These are phyloP conservation scores for Mucor piriformis DNA, from an alignment of 371 early-diverging fungal species.

Conservation along the genomic window DNA sequence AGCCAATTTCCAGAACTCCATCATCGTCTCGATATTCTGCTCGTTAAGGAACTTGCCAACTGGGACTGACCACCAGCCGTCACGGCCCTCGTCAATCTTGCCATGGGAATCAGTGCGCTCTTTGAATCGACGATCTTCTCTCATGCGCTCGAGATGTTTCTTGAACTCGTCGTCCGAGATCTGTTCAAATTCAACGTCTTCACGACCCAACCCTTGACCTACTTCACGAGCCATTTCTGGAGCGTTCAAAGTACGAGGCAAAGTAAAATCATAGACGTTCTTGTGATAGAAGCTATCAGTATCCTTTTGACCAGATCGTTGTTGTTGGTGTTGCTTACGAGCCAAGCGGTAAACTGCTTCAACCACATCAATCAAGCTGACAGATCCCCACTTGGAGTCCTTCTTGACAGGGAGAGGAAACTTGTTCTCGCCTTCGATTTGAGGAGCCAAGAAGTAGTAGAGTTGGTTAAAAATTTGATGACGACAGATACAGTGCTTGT, in stretches of 20 bases:
- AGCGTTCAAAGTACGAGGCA: constrained; percentile 6
- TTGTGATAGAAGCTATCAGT: constrained; percentile 11
- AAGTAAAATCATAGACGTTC: constrained; percentile 32
- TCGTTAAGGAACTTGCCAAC: constrained; percentile 39
- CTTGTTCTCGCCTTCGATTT: constrained; percentile 29
- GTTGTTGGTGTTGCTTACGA: constrained; percentile 13
- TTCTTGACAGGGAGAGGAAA: constrained; percentile 32
- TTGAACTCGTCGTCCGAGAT: constrained; percentile 20
- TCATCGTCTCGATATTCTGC: constrained; percentile 22
- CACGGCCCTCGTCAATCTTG: constrained; percentile 12
- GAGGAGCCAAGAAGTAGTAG: constrained; percentile 41
- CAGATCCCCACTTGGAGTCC: constrained; percentile 31
- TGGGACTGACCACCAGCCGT: constrained; percentile 34
- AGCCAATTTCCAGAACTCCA: constrained; percentile 38
- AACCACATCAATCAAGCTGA: constrained; percentile 37
- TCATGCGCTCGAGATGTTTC: constrained; percentile 31
- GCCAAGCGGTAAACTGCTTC: constrained; percentile 34
- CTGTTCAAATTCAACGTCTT: constrained; percentile 25
- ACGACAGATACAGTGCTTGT: constrained; percentile 34
- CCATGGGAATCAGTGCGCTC: constrained; percentile 25
- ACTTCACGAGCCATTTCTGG: constrained; percentile 33
- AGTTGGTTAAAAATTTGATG: constrained; percentile 29
- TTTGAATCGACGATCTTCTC: constrained; percentile 32
- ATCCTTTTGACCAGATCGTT: background rate
- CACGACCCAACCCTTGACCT: constrained; percentile 27